Evolutionary conservation across 2,329 filamentous ascomycete species (phyloP).

Genomic region (Tricladium varicosporioides): DNA sequence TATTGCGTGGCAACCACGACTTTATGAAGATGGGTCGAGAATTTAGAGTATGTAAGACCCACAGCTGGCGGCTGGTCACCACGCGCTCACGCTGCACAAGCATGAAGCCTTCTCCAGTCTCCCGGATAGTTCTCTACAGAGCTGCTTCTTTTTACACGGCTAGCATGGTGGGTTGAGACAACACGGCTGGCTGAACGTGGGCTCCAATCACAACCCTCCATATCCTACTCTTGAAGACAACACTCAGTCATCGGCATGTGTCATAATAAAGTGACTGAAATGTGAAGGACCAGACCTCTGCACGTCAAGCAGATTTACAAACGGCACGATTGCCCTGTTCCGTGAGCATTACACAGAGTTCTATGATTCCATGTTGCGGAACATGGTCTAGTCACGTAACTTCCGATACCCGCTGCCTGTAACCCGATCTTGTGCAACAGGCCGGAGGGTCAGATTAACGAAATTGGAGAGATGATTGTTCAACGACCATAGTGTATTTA

Average conservation of each 20-base stretch:
- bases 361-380: constrained; percentile 15
- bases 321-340: background rate
- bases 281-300: background rate
- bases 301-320: no score
- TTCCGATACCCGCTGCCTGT: constrained; percentile 12
- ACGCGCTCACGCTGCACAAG: no score
- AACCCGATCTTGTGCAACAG: constrained; percentile 15
- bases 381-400: constrained; percentile 9
- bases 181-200: background rate
- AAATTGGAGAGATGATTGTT: constrained; percentile 1
- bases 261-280: background rate
- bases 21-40: no score
- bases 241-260: background rate
- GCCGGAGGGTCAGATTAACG: background rate
- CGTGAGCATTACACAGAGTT: constrained; percentile 11
- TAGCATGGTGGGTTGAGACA: background rate
- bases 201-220: background rate
- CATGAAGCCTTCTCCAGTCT: background rate
- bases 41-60: no score
- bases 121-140: background rate
- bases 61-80: no score
- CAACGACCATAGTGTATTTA: background rate
- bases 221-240: background rate
- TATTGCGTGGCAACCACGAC: background rate
- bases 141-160: background rate